Evolutionary conservation across 1,139 yeast species (phyloP).

Genomic region (Saccharomyces hybrid): DNA sequence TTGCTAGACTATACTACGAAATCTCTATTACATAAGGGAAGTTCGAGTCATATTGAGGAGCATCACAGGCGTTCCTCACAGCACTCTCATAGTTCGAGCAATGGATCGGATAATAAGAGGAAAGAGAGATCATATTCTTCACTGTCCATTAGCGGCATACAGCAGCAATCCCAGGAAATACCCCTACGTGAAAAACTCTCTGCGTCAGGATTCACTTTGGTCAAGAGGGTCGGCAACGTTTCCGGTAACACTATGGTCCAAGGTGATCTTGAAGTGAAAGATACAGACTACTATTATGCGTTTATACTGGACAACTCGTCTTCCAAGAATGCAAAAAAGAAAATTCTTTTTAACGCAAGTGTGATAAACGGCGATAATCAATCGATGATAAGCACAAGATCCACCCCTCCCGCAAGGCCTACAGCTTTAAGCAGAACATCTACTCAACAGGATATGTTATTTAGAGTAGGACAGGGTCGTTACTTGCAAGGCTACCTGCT

Average conservation of each 20-base stretch:
- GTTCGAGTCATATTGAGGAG: slow-evolving; percentile 10
- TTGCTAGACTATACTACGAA: slow-evolving; percentile 21
- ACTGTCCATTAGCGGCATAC: slow-evolving; percentile 27
- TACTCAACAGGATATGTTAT: slow-evolving; percentile 8
- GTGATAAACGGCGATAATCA: slow-evolving; percentile 20
- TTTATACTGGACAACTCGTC: slow-evolving; percentile 89
- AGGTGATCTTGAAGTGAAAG: slow-evolving; percentile 50
- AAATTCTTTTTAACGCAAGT: slow-evolving; percentile 53
- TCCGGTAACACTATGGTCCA: slow-evolving; percentile 51
- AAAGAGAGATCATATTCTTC: slow-evolving; percentile 8
- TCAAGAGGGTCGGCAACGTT: slow-evolving; percentile 41
- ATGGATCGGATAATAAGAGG: not conserved
- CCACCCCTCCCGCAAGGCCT: slow-evolving; percentile 18
- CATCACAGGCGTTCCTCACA: not conserved
- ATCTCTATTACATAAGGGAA: slow-evolving; percentile 15
- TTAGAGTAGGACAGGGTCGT: slow-evolving; percentile 29
- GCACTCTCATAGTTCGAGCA: not conserved
- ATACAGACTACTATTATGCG: slow-evolving; percentile 57
- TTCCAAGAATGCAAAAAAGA: slow-evolving; percentile 77
- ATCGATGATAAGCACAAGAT: slow-evolving; percentile 14
- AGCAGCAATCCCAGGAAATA: slow-evolving; percentile 25
- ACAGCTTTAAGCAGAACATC: slow-evolving; percentile 8
- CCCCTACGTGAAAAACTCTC: slow-evolving; percentile 36
- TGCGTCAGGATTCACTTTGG: slow-evolving; percentile 34
- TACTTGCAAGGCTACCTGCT: slow-evolving; percentile 62